These are phyloP conservation scores for Boletus rubescentipes DNA, from an alignment of 768 basidiomycete species.

Conservation along the genomic window DNA sequence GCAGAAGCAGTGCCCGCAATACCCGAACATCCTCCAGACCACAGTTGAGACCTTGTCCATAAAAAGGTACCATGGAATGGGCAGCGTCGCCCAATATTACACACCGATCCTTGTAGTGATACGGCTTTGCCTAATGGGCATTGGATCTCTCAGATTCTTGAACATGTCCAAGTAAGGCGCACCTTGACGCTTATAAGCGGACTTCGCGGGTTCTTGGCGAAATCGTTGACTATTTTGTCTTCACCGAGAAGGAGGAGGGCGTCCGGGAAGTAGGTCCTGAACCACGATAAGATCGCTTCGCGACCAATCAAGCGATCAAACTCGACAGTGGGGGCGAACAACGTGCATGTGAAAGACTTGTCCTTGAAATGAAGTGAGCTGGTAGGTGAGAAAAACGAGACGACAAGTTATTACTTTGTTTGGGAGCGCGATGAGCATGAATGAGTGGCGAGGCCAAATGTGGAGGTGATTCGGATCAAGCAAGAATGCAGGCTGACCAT, in stretches of 20 bases:
- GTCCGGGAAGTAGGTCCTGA: constrained; percentile 82
- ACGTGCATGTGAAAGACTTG: constrained; percentile 94
- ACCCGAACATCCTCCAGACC: constrained; percentile 97
- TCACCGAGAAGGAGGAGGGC: constrained; percentile 86
- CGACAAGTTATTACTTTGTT: constrained; percentile 69
- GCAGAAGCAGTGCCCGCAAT: constrained; percentile 69
- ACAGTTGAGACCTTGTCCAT: constrained; percentile 96
- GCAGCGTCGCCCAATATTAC: constrained; percentile 93
- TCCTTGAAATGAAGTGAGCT: constrained; percentile 55
- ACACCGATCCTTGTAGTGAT: constrained; percentile 86
- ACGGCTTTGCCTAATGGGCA: constrained; percentile 66
- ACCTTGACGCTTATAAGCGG: constrained; percentile 93
- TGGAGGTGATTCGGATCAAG: constrained; percentile 96
- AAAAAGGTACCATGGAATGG: constrained; percentile 99
- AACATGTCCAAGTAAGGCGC: constrained; percentile 31
- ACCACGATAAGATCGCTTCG: constrained; percentile 67
- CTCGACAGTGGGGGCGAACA: constrained; percentile 83
- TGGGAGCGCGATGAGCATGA: constrained; percentile 98
- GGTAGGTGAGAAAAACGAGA: constrained; percentile 28
- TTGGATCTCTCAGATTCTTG: constrained; percentile 20
- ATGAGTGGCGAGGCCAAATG: constrained; percentile 98
- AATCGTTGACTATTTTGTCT: constrained; percentile 71
- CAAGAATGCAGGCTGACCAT: constrained; percentile 67
- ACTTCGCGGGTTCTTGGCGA: constrained; percentile 81
- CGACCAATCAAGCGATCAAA: constrained; percentile 65